Conservation (phyloP, 2,329 filamentous ascomycete genomes). For the Epichloe sibirici region DNA sequence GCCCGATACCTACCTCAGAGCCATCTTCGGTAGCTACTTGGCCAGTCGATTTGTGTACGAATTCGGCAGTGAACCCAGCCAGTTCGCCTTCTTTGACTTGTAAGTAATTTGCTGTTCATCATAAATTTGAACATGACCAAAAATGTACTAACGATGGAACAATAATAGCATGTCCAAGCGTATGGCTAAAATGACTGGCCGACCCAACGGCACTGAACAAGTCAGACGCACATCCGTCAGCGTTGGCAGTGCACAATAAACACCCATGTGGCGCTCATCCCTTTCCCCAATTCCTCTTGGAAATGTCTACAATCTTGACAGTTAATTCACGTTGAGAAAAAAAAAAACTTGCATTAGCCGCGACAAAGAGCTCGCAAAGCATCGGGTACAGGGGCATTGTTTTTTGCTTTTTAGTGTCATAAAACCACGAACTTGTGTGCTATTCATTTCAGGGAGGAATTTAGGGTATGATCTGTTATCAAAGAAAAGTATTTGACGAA, state of each 20-base stretch:
- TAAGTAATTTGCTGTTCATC: constrained; percentile 36
- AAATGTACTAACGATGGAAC: neutral
- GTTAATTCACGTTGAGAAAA: neutral
- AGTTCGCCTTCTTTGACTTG: constrained; percentile 99
- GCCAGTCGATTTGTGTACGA: constrained; percentile 94
- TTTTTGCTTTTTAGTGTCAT: neutral
- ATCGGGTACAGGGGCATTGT: neutral
- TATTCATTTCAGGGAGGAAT: too few species aligned
- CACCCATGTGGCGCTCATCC: neutral
- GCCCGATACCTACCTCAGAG: constrained; percentile 80
- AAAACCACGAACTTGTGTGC: neutral
- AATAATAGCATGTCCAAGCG: constrained; percentile 50
- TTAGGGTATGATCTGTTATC: too few species aligned
- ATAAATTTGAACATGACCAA: neutral
- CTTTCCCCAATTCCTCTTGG: neutral
- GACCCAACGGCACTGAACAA: constrained; percentile 14
- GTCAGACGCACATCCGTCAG: constrained; percentile 16
- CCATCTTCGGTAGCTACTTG: constrained; percentile 93
- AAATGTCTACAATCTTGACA: neutral
- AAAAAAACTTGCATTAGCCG: neutral
- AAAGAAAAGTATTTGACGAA: neutral
- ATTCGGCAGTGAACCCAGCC: constrained; percentile 81
- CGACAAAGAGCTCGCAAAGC: neutral
- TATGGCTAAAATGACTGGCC: constrained; percentile 34
- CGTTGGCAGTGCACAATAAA: constrained; percentile 1